Evolutionary conservation across 352 stramenopile species (phyloP), one percentile per base, ranked within the genome.

Genomic region (Phytophthora cryptogea): DNA sequence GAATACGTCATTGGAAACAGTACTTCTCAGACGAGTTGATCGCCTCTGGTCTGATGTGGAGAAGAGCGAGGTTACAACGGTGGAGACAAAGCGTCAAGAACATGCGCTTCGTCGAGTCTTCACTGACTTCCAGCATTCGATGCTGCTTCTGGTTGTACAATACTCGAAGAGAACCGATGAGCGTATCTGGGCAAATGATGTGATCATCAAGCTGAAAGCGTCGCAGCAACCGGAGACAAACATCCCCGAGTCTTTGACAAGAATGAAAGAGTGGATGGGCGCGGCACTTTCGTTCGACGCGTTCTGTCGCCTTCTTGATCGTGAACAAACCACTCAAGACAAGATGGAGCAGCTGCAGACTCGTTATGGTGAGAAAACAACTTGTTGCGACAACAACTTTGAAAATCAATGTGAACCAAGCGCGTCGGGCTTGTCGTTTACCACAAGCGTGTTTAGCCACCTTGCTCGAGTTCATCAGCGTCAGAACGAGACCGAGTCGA

Each of bases 141-240:
- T 81, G n/a, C 28, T 88, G 1, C 28, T 67, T 17, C 32, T 72
- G 6, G 48, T 86, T 5, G 36, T 44, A 6, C 45, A 47, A 17
- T 47, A 70, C 23, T 66, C 60, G 5, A 74, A 82, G 40, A 62
- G 59, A 31, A 49, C 20, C 4, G 48, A 66, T 8, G 73, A 87
- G 4, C 56, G 62, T 5, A 36, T 39, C 0, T 88, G 74, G 65
- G 74, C 72, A 8, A 59, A 44, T 11, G 28, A 50, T 13, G 10
- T 61, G 3, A 23, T 65, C 9, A 30, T 36, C 9, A 45, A 54
- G 6, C 13, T 58, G 23, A 55, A 55, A 5, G 27, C 57, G 3
- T 36, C 7, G 1, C 26, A 56, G 3, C 50, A 54, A 9, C 32
- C 30, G 4, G 46, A 56, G 10, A 44, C 28, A 26, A 57, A 20